Conservation (phyloP, 1,139 yeast species). For the Pichia sp. region DNA sequence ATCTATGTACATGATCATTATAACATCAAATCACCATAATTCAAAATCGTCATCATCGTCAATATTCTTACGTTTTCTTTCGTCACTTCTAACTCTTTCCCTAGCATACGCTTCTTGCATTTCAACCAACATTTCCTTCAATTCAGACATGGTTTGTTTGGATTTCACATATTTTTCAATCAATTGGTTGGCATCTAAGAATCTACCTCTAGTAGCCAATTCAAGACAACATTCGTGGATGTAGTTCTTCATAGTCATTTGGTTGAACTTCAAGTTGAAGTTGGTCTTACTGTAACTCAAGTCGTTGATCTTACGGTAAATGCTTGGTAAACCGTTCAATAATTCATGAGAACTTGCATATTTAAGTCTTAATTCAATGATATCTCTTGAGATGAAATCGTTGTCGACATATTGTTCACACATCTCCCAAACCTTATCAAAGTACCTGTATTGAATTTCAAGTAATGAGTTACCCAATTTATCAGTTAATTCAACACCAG, state of each 20-base stretch:
- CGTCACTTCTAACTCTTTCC: slow-evolving; percentile 13
- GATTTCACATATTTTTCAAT: slow-evolving; percentile 23
- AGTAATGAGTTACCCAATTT: slow-evolving; percentile 7
- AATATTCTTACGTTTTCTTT: slow-evolving; percentile 11
- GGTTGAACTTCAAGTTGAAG: slow-evolving; percentile 21
- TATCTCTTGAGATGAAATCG: slow-evolving; percentile 20
- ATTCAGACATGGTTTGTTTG: slow-evolving; percentile 9
- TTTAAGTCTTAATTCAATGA: slow-evolving; percentile 21
- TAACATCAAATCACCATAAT: slow-evolving; percentile 21
- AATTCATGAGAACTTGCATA: slow-evolving; percentile 26
- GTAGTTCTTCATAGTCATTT: slow-evolving; percentile 23
- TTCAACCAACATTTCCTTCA: slow-evolving; percentile 17
- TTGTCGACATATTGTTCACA: slow-evolving; percentile 17
- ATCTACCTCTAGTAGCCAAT: slow-evolving; percentile 23
- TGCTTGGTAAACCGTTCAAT: slow-evolving; percentile 22
- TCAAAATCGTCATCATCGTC: slow-evolving; percentile 31
- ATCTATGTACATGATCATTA: background rate
- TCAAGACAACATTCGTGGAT: slow-evolving; percentile 26
- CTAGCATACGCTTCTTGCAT: slow-evolving; percentile 20
- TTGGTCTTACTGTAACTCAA: slow-evolving; percentile 16
- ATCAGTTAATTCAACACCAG: slow-evolving; percentile 12
- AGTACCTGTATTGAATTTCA: slow-evolving; percentile 13
- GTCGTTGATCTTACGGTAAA: slow-evolving; percentile 16
- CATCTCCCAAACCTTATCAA: slow-evolving; percentile 18
- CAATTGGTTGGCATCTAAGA: slow-evolving; percentile 29